Evolutionary conservation across 2,329 filamentous ascomycete genomes (phyloP).

Genomic region (Botrytis galanthina): DNA sequence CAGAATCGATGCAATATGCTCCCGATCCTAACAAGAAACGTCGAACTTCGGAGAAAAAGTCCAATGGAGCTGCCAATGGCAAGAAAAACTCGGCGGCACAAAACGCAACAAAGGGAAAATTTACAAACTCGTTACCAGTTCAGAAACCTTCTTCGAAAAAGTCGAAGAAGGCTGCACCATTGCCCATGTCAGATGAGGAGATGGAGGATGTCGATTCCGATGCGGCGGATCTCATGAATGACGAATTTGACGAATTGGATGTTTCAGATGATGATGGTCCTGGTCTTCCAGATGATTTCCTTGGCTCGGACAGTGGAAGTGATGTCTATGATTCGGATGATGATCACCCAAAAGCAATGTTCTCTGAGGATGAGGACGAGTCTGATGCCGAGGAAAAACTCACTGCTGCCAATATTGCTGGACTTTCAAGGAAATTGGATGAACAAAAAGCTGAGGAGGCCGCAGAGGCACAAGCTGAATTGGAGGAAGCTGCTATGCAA

Average conservation of each 20-base stretch:
- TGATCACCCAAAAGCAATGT: conserved; percentile 68
- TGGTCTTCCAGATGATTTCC: conserved; percentile 56
- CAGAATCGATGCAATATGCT: conserved; percentile 45
- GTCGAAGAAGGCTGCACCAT: conserved; percentile 40
- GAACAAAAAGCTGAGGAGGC: conserved; percentile 72
- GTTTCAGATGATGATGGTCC: conserved; percentile 38
- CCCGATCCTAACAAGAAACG: conserved; percentile 57
- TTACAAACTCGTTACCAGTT: conserved; percentile 39
- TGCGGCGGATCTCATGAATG: conserved; percentile 47
- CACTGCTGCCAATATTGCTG: conserved; percentile 94
- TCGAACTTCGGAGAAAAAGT: conserved; percentile 45
- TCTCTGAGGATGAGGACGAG: conserved; percentile 91
- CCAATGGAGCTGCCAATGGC: conserved; percentile 19
- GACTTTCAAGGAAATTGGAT: conserved; percentile 82
- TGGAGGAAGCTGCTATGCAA: conserved; percentile 81
- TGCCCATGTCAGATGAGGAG: conserved; percentile 43
- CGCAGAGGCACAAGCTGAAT: conserved; percentile 78
- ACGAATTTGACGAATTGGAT: conserved; percentile 43
- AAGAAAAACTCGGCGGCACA: conserved; percentile 38
- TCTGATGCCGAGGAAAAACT: conserved; percentile 86
- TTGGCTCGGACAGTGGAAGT: conserved; percentile 40
- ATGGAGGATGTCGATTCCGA: conserved; percentile 44
- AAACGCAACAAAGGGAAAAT: conserved; percentile 38
- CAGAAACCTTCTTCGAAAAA: conserved; percentile 41
- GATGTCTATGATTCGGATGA: conserved; percentile 49